Evolutionary conservation across 352 stramenopile genomes (phyloP), one percentile per base, ranked within the genome.

Genomic region (Pilasporangium apinafurcum): DNA sequence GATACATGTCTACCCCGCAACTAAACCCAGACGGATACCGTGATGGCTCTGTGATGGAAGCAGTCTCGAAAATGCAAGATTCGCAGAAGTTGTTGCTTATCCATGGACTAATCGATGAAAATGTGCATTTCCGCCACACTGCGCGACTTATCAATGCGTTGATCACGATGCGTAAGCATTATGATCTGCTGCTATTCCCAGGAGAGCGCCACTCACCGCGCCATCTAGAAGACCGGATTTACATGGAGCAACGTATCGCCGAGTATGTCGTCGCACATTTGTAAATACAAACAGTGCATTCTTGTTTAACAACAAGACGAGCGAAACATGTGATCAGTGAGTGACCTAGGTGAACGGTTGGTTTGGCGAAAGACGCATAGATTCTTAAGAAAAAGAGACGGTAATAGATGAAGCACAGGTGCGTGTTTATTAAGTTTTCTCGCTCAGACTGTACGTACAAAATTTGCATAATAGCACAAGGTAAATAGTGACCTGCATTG

Each of bases 101-200:
- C 21, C 95, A 99, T 65, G 95, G 95, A 1, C 70, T 98, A 12
- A 98, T 98, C 38, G 95, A 98, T 58, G 95, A 99, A 61, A 99
- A 99, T 56, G 96, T 98, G 37, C 95, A 99, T 62, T 99, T 99
- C 62, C 83, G 95, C 30, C 96, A 98, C 69, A 98, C 96, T 17
- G 91, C 96, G 46, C 82, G 93, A 3, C 76, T 99, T 38, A 98
- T 98, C 62, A 97, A 97, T 48, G 71, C 86, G 46, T 63, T 99
- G 24, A 98, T 99, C 56, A 72, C 70, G 21, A 77, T 79, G 44
- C 75, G 88, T 22, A 98, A 98, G 69, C 81, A 91, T 45, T 99
- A 98, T 64, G 95, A 98, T 48, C 57, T 98, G 40, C 68, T 98
- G 17, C 61, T 98, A 21, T 98, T 98, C 64, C 95, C 96, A 5